Evolutionary conservation across 805 yeast species (phyloP).

Genomic region (Lachancea nothofagi): DNA sequence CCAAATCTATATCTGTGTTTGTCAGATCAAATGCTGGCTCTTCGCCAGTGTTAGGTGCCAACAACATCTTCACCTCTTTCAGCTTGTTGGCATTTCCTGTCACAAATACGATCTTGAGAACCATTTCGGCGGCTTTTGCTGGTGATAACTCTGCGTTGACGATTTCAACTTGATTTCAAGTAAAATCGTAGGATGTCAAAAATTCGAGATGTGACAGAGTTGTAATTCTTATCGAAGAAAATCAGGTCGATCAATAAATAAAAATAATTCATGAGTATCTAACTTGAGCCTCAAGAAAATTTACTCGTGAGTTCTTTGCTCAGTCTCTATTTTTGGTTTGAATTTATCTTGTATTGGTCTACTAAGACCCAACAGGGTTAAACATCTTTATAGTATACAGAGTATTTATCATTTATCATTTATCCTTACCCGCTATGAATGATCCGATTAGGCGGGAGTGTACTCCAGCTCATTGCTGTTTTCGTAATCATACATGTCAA

Average conservation of each 20-base stretch:
- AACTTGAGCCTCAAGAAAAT: too few species aligned
- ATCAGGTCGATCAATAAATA: too few species aligned
- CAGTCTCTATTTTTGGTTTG: too few species aligned
- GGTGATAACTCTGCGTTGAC: neutral
- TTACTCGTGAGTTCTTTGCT: too few species aligned
- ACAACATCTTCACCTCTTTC: slow-evolving; percentile 74
- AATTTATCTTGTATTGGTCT: too few species aligned
- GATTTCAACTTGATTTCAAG: neutral
- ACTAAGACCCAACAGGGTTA: neutral
- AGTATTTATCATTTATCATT: too few species aligned
- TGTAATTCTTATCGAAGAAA: too few species aligned
- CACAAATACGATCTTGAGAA: slow-evolving; percentile 52
- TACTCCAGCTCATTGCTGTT: slow-evolving; percentile 78
- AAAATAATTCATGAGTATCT: too few species aligned
- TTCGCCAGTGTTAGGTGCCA: slow-evolving; percentile 39
- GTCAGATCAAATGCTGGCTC: slow-evolving; percentile 37
- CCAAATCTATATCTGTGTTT: slow-evolving; percentile 71
- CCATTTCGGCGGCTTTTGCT: too few species aligned
- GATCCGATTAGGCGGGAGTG: slow-evolving; percentile 32
- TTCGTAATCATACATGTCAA: slow-evolving; percentile 97
- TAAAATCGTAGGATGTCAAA: too few species aligned
- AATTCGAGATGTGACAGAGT: too few species aligned
- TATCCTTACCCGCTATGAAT: neutral
- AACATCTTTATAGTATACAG: neutral
- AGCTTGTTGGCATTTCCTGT: slow-evolving; percentile 89